Base-by-base conservation (phyloP, 2,329 filamentous ascomycete genomes). In the Annulohypoxylon truncatum region DNA sequence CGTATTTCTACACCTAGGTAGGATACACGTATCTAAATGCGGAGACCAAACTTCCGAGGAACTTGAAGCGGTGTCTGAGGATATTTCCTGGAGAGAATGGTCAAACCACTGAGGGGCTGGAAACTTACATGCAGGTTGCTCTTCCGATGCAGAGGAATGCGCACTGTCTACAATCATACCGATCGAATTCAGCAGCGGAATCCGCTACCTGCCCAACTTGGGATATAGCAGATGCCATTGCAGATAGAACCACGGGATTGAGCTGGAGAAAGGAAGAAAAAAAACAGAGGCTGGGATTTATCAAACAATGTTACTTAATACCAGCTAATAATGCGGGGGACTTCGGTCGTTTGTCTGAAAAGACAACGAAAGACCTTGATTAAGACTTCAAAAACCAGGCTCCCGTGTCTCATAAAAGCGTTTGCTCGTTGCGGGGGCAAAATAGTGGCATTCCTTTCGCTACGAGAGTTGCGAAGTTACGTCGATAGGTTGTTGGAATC, bases 341-440 rank as follows among this genome's bases (percentile, higher is more conserved):
- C 44, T 54, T 18, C 38, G 29, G 53, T 55, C 26, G 44, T 48
- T 53, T 54, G 53, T 31, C 31, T 52, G 24, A 22, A 40, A 68
- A 59, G 56, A 50, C 47, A 26, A 44, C 24, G 50, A 55, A 31
- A 40, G 40, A 61, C 44, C 40, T 46, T 35, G 50, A 52, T 59
- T 35, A 35, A 55, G 44, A 50, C 42, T 35, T 31, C 22, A 33
- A 59, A 22, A 35, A 54, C 20, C 29, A 42, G 18, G 15, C 44
- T 28, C 24, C 44, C 7, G 53, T 61, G 64, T 64, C 52, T 64
- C 57, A 56, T 52, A 60, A 58, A 5, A 48, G 44, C 22, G 40
- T 51, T 53, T 42, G 54, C 20, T 42, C 15, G 66, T 68, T 68
- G 66, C 62, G 66, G 66, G 66, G 66, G 52, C 33, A 18, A 15